Conservation (phyloP, 1,284 basidiomycete species). For the Ceratobasidium sp. region DNA sequence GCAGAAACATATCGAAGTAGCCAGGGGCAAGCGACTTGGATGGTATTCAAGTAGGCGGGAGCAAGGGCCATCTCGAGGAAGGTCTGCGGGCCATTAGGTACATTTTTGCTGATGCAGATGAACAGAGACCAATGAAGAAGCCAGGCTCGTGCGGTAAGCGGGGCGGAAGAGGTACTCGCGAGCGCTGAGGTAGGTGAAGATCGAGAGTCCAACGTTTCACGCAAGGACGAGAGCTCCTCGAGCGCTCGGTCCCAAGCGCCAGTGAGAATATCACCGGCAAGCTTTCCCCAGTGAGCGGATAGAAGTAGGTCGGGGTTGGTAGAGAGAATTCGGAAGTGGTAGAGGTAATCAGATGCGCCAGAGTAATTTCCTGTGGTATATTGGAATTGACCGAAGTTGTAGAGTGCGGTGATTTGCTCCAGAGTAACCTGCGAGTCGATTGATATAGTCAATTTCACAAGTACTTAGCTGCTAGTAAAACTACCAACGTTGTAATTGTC, state of each 20-base stretch:
- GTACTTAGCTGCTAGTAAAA: conserved; percentile 42
- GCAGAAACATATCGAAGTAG: conserved; percentile 94
- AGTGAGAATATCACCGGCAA: conserved; percentile 94
- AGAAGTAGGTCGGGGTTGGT: conserved; percentile 92
- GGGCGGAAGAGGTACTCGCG: conserved; percentile 63
- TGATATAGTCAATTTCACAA: conserved; percentile 8
- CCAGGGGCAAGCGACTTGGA: conserved; percentile 96
- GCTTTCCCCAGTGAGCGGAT: conserved; percentile 98
- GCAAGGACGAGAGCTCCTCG: conserved; percentile 92
- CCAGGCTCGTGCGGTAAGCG: conserved; percentile 96
- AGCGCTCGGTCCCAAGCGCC: conserved; percentile 96
- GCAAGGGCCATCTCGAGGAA: conserved; percentile 97
- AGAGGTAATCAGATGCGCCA: conserved; percentile 95
- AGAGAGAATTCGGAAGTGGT: conserved; percentile 98
- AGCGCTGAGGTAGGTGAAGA: conserved; percentile 59
- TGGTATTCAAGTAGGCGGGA: conserved; percentile 97
- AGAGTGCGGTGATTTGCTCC: conserved; percentile 95
- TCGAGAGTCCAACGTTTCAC: conserved; percentile 90
- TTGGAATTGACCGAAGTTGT: conserved; percentile 98
- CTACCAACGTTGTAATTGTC: conserved; percentile 87
- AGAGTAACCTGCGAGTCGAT: conserved; percentile 77
- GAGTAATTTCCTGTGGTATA: conserved; percentile 98
- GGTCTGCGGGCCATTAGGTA: conserved; percentile 86
- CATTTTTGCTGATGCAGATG: conserved; percentile 93
- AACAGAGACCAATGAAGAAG: conserved; percentile 98